These are phyloP conservation scores for Teratosphaeria pseudoeucalypti DNA, from an alignment of 2,329 filamentous ascomycete genomes.

Conservation along the genomic window DNA sequence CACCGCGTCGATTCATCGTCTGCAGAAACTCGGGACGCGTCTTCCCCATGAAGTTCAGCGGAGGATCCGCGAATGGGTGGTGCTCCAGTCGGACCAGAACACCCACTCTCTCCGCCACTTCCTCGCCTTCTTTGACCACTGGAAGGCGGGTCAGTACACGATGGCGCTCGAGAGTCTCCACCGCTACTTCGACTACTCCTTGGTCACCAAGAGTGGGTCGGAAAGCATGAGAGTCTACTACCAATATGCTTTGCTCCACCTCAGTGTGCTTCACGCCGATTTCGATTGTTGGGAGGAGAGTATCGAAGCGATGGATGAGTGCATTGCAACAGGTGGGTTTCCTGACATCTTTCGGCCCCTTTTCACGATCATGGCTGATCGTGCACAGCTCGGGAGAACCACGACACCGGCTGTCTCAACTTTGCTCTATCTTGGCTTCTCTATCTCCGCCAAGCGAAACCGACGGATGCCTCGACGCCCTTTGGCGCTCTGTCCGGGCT, in stretches of 20 bases:
- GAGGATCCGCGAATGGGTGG: conserved; percentile 46
- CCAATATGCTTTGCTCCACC: conserved; percentile 87
- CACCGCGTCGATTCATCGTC: conserved; percentile 77
- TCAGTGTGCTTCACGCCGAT: conserved; percentile 87
- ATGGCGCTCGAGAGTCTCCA: conserved; percentile 86
- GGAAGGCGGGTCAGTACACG: conserved; percentile 81
- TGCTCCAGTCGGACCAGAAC: conserved; percentile 16
- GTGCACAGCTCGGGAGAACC: conserved; percentile 66
- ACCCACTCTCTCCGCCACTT: conserved; percentile 24
- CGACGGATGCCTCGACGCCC: conserved; percentile 25
- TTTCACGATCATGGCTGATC: conserved; percentile 3
- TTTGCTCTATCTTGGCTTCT: conserved; percentile 95
- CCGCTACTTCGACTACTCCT: conserved; percentile 89
- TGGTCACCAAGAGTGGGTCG: conserved; percentile 15
- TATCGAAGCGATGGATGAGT: conserved; percentile 87
- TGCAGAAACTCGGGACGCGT: conserved; percentile 73
- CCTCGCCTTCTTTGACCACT: conserved; percentile 67
- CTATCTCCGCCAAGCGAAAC: conserved; percentile 85
- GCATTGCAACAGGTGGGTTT: conserved; percentile 59
- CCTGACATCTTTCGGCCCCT: not conserved
- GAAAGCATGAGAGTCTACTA: conserved; percentile 52
- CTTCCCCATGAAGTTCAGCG: conserved; percentile 63
- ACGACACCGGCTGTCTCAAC: conserved; percentile 85
- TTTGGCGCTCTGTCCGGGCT: conserved; percentile 16
- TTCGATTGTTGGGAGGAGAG: conserved; percentile 88